Evolutionary conservation across 2,329 filamentous ascomycete species (phyloP), one percentile per base, ranked within the genome.

Genomic region (Alternaria solani): DNA sequence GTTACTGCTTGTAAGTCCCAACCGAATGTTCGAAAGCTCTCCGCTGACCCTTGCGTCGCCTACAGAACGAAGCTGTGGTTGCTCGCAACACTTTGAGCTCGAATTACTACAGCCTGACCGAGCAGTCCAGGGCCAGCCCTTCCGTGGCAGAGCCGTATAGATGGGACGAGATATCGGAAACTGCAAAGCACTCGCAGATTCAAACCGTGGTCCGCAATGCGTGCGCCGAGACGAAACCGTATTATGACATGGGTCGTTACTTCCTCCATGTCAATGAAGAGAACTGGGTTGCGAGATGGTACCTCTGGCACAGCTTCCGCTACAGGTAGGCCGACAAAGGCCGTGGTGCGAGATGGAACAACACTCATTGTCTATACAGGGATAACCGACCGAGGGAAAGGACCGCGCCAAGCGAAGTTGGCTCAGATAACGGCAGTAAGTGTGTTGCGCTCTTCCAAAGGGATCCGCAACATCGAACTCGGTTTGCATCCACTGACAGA

Each of bases 201-300:
- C 54, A 82, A 53, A 73, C 70, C 30, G 78, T 84, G 46, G 82
- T 80, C 61, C 69, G 71, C 7, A 64, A 67, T 14, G 80, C 81
- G n/a, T 74, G 76, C 7, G 67, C 68, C 1, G 70, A 78, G 16
- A 83, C 82, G 7, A 73, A 68, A 47, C 67, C 70, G 1, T 78
- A 79, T 47, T 84, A 83, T 63, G 75, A 80, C 18, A 69, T 77
- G 47, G 82, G 81, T 14, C 73, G 74, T 26, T 81, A 81, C 55
- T 71, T 67, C 18, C 79, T 79, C 51, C 75, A 75, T 9, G 74
- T 78, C 9, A 78, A 78, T 43, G 79, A 82, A 63, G 75, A 77
- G 47, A 84, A 84, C 56, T 84, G 82, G 82, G 80, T 84, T 38
- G 82, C 82, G 30, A 75, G 80, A n/a, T 84, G 82, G 82, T 80